A percentile compares a stretch with the other conserved stretches of the same genome.
Conservation (phyloP, 257 asterid genomes). For the Linderniella brevidens region DNA sequence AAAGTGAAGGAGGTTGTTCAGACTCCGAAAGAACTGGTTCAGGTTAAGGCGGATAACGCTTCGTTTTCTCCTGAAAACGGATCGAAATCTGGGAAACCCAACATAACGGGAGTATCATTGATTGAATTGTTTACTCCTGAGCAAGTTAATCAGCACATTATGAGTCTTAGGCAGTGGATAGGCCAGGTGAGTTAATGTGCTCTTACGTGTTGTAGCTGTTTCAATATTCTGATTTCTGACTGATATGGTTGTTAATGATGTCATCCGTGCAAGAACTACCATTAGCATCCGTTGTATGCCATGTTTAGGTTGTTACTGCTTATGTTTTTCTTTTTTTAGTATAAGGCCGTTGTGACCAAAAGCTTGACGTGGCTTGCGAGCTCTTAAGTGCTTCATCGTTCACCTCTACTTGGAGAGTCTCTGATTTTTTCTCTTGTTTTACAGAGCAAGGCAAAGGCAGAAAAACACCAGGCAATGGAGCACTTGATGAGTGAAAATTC, state of each 20-base stretch:
- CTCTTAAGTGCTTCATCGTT: neutral
- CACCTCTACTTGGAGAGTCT: no score
- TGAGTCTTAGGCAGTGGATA: slow-evolving; percentile 88
- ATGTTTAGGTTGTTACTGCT: no score
- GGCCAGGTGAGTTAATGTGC: slow-evolving; percentile 62
- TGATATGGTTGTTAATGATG: slow-evolving; percentile 9
- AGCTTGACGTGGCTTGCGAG: neutral
- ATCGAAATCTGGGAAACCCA: slow-evolving; percentile 58
- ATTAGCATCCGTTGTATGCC: no score
- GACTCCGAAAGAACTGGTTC: slow-evolving; percentile 28
- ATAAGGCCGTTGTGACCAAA: neutral
- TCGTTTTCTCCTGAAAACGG: slow-evolving; percentile 27
- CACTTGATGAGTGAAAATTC: slow-evolving; percentile 82
- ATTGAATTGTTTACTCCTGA: slow-evolving; percentile 84
- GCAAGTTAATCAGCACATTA: slow-evolving; percentile 75
- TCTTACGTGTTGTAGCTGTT: neutral
- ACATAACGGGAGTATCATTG: slow-evolving; percentile 53
- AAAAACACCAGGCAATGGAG: slow-evolving; percentile 91
- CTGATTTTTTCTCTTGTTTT: slow-evolving; percentile 15
- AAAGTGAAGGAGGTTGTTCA: slow-evolving; percentile 19
- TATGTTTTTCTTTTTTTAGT: no score
- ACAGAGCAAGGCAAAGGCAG: slow-evolving; percentile 93
- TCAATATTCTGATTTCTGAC: slow-evolving; percentile 3
- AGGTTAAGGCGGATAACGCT: slow-evolving; percentile 21
- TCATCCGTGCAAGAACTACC: neutral